Percentiles rank a stretch among this genome's conserved stretches.
These are phyloP conservation scores for Pinus albicaulis DNA, from an alignment of 75 land plant species.

Conservation along the genomic window DNA sequence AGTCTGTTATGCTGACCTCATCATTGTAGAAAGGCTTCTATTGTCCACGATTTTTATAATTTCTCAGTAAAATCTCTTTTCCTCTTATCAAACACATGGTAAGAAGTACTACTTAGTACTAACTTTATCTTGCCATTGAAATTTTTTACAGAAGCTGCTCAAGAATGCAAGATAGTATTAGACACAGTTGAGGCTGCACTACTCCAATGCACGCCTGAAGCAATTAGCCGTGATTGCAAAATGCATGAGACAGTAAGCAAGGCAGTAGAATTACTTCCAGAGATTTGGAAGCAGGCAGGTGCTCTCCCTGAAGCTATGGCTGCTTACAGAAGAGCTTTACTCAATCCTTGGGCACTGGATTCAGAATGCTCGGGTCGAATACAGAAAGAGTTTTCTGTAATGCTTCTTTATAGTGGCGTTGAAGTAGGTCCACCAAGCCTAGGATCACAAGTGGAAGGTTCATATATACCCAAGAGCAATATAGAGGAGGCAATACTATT, in stretches of 20 bases:
- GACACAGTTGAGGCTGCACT: slow-evolving; percentile 80
- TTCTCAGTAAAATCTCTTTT: background rate
- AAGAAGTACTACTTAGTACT: background rate
- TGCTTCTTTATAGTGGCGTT: slow-evolving; percentile 80
- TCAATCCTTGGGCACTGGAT: slow-evolving; percentile 68
- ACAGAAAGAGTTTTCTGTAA: slow-evolving; percentile 80
- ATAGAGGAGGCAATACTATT: slow-evolving; percentile 83
- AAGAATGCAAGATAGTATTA: slow-evolving; percentile 75
- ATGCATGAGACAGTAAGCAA: slow-evolving; percentile 72
- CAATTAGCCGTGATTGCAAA: slow-evolving; percentile 51
- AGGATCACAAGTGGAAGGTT: slow-evolving; percentile 60
- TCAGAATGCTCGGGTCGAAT: slow-evolving; percentile 36
- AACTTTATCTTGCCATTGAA: background rate
- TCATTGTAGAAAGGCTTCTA: background rate
- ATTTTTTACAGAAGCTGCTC: slow-evolving; percentile 80
- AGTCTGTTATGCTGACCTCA: background rate
- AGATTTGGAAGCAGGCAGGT: slow-evolving; percentile 67
- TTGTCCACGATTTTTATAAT: background rate
- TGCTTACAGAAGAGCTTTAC: slow-evolving; percentile 78
- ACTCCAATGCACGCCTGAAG: slow-evolving; percentile 67
- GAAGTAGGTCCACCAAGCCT: slow-evolving; percentile 82
- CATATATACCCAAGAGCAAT: slow-evolving; percentile 78
- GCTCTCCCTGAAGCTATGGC: slow-evolving; percentile 53
- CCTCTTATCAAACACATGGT: background rate
- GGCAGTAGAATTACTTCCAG: slow-evolving; percentile 81